Evolutionary conservation across 1,284 basidiomycete species (phyloP).

Genomic region (Fomitopsis pinicola): DNA sequence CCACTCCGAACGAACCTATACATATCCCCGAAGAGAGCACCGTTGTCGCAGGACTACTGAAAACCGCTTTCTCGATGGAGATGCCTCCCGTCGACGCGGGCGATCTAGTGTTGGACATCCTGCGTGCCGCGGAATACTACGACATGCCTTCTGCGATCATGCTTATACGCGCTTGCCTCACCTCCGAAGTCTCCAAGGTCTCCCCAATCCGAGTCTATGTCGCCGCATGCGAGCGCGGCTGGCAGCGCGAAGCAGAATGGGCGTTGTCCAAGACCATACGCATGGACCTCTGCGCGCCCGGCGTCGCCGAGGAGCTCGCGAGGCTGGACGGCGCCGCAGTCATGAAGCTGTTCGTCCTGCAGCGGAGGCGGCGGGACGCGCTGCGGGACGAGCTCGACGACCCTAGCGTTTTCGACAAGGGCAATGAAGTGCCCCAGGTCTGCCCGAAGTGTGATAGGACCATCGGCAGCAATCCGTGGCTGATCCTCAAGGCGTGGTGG

Average conservation of each 20-base stretch:
- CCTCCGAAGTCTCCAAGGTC: constrained; percentile 37
- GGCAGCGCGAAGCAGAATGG: constrained; percentile 45
- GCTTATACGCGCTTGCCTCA: constrained; percentile 45
- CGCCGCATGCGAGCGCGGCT: constrained; percentile 49
- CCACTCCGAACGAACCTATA: constrained; percentile 33
- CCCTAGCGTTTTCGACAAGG: background rate
- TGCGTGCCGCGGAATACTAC: constrained; percentile 60
- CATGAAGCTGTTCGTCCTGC: constrained; percentile 17
- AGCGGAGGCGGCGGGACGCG: constrained; percentile 14
- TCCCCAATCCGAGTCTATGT: constrained; percentile 48
- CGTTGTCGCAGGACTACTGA: constrained; percentile 47
- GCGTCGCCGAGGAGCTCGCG: constrained; percentile 12
- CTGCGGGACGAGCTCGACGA: constrained; percentile 19
- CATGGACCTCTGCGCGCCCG: constrained; percentile 40
- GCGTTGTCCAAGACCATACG: constrained; percentile 38
- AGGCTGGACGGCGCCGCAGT: constrained; percentile 13
- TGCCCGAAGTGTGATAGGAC: constrained; percentile 3
- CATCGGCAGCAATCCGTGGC: constrained; percentile 9
- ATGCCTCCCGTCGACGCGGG: constrained; percentile 41
- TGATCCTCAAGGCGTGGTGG: background rate
- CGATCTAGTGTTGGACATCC: constrained; percentile 43
- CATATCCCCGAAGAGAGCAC: constrained; percentile 46
- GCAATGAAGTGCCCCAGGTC: background rate
- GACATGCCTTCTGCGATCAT: constrained; percentile 56
- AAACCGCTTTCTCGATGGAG: constrained; percentile 53